Evolutionary conservation across 176 grass and related monocot species (phyloP).

Genomic region (Rhynchospora breviuscula): DNA sequence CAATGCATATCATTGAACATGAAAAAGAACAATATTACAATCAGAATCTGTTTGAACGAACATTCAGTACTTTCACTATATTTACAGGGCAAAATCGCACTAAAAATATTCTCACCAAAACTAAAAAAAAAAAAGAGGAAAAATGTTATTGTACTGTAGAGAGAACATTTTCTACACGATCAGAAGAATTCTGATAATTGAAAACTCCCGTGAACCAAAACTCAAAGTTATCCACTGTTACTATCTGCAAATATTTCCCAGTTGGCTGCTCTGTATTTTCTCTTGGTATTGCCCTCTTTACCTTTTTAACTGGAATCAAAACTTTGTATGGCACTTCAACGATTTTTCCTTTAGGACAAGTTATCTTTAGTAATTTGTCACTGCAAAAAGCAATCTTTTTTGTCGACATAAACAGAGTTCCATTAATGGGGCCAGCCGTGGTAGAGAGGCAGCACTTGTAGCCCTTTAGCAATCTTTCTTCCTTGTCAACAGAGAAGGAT

Average conservation of each 20-base stretch:
- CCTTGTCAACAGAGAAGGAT: conserved; percentile 50
- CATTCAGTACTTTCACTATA: neutral
- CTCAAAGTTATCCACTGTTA: conserved; percentile 37
- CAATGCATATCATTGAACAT: neutral
- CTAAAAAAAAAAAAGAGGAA: neutral
- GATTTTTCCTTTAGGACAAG: conserved; percentile 32
- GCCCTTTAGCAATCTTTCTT: conserved; percentile 63
- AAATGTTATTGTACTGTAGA: conserved; percentile 8
- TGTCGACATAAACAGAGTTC: conserved; percentile 72
- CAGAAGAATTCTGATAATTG: conserved; percentile 35
- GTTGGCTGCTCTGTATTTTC: conserved; percentile 27
- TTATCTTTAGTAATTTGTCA: conserved; percentile 45
- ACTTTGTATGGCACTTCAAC: conserved; percentile 61
- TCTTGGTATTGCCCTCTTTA: conserved; percentile 22
- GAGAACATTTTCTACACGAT: conserved; percentile 8
- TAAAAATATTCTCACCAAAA: neutral
- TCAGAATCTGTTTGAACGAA: neutral
- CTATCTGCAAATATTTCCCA: conserved; percentile 37
- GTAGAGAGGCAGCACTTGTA: conserved; percentile 82
- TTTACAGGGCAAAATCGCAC: neutral
- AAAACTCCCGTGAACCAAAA: conserved; percentile 53
- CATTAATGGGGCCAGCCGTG: conserved; percentile 65
- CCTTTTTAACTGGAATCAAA: conserved; percentile 26
- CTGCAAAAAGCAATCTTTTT: conserved; percentile 73
- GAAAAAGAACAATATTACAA: neutral